Evolutionary conservation across 2,329 filamentous ascomycete species (phyloP), one percentile per base, ranked within the genome.

Genomic region (Neofusicoccum umdonicola): DNA sequence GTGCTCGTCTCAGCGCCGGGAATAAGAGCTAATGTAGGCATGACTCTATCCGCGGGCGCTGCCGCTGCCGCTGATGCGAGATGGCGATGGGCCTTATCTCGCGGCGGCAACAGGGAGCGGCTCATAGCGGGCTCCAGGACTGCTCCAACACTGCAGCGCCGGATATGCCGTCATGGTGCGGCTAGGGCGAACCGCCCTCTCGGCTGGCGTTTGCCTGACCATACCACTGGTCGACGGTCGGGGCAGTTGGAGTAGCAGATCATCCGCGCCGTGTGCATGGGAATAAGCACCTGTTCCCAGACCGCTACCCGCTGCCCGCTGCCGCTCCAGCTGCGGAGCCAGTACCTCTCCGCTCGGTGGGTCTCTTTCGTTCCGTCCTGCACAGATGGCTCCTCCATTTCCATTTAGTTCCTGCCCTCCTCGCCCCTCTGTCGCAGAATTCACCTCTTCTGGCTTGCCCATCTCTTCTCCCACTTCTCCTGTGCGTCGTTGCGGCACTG

Each of bases 401-500:
- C 35, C 17, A 45, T 57, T 64, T 27, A 57, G 22, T 44, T 31
- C 34, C 19, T 48, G 15, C 45, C 17, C 37, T 13, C 39, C 65
- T 44, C 61, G 52, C 44, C 67, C 6, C 65, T 62, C 54, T 15
- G 39, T n/a, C 31, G 15, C 15, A 5, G 39, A 7, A 11, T 17
- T 13, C 47, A 27, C 50, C 44, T 54, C 27, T 47, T 39, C 54
- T 48, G 12, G 45, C 47, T 44, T 65, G 17, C 42, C 39, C 54
- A 19, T 54, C 56, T 62, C 35, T 34, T 54, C 64, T 57, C 61
- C 48, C 11, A 22, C 51, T 41, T 63, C 41, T 5, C 19, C 27
- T 51, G 42, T 51, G 66, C 60, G 52, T 63, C 61, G 15, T 48
- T 69, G 66, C 44, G 39, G 51, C 62, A 17, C 22, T 37, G 31